Conservation (phyloP, 202 grass and related monocot species). For the Zizania palustris region DNA sequence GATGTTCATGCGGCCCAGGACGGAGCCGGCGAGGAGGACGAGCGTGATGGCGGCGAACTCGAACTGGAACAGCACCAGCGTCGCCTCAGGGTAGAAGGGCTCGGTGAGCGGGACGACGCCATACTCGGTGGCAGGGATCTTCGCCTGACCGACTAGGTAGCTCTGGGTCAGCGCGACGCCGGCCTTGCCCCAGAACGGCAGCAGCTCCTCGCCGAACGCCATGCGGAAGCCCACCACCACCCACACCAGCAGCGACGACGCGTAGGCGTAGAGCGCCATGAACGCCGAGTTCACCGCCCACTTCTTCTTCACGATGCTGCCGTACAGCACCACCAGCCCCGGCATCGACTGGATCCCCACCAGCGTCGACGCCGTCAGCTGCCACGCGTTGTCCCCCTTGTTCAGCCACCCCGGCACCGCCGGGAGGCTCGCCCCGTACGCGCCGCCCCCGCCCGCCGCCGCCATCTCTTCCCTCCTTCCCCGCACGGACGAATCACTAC, state of each 20-base stretch:
- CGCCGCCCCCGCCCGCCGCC: constrained; percentile 24
- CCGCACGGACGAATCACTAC: background rate
- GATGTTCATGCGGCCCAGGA: constrained; percentile 76
- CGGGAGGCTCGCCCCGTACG: constrained; percentile 39
- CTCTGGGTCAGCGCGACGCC: constrained; percentile 49
- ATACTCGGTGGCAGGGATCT: constrained; percentile 46
- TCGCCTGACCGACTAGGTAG: constrained; percentile 45
- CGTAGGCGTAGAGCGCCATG: constrained; percentile 83
- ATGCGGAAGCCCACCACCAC: constrained; percentile 59
- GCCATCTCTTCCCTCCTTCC: background rate
- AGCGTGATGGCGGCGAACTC: constrained; percentile 79
- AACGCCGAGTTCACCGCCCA: constrained; percentile 86
- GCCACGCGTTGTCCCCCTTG: constrained; percentile 68
- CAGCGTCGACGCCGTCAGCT: constrained; percentile 69
- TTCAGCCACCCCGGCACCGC: constrained; percentile 48
- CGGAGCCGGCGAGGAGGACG: constrained; percentile 60
- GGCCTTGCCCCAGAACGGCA: constrained; percentile 73
- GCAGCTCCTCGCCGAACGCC: constrained; percentile 69
- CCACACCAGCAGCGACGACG: constrained; percentile 64
- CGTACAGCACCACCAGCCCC: constrained; percentile 69
- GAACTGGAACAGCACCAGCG: constrained; percentile 74
- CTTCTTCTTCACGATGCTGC: constrained; percentile 81
- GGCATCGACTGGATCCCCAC: constrained; percentile 81
- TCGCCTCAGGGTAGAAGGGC: constrained; percentile 66
- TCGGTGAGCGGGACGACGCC: constrained; percentile 25